A percentile compares a stretch with the other conserved stretches of the same genome.
phyloP scores from a whole-genome alignment of 345 rosid genomes.

The Heritiera fomes region DNA sequence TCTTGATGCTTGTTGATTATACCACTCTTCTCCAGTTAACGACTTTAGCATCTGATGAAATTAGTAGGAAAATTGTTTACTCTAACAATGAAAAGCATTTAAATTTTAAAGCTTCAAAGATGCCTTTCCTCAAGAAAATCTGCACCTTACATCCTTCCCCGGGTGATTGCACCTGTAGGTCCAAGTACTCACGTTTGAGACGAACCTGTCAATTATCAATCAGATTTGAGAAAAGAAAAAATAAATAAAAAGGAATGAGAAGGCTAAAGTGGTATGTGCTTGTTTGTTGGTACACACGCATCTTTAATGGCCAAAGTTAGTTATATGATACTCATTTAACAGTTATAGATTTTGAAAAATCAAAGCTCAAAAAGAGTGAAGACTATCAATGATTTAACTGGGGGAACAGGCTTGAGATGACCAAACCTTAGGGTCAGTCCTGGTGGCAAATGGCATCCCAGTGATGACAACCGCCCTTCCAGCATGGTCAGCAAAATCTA shows the following conservation, averaged over 20 bases:
- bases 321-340: too few relatives aligned
- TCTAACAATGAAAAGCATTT: conserved; percentile 17
- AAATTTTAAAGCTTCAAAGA: conserved; percentile 19
- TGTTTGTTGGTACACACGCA: not conserved
- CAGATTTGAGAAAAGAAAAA: not conserved
- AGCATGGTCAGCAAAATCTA: conserved; percentile 96
- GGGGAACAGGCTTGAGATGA: not conserved
- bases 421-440: conserved; percentile 85
- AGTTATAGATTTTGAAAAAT: too few relatives aligned
- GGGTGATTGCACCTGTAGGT: conserved; percentile 43
- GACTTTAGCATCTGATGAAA: conserved; percentile 35
- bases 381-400: too few relatives aligned
- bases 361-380: too few relatives aligned
- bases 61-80: not conserved
- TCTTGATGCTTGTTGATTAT: conserved; percentile 82
- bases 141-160: conserved; percentile 50
- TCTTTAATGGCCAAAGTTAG: too few relatives aligned
- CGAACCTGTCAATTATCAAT: conserved; percentile 57
- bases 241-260: not conserved
- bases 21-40: conserved; percentile 87
- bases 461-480: conserved; percentile 95
- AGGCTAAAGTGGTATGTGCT: not conserved
- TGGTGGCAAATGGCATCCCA: conserved; percentile 86
- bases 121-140: conserved; percentile 23
- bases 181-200: conserved; percentile 87